Conservation (phyloP, 805 yeast genomes). For the Dipodascopsis uninucleata region DNA sequence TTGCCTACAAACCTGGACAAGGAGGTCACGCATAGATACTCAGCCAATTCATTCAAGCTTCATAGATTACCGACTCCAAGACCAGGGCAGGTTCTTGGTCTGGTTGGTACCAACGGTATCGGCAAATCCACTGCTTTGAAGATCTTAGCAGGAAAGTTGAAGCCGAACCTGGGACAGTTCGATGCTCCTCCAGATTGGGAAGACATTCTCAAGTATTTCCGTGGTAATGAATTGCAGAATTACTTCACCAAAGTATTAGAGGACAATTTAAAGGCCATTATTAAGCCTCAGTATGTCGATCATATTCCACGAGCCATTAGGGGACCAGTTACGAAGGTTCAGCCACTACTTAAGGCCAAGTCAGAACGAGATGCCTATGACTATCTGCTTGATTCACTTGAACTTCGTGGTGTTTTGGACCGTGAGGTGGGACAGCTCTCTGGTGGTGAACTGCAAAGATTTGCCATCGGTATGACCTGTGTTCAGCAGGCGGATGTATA, state of each 20-base stretch:
- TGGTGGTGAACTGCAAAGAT: slow-evolving; percentile 98
- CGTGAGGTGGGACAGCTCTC: slow-evolving; percentile 89
- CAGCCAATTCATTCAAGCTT: slow-evolving; percentile 95
- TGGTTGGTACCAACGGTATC: slow-evolving; percentile 98
- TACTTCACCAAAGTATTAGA: slow-evolving; percentile 91
- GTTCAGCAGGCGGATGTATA: slow-evolving; percentile 92
- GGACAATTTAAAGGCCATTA: slow-evolving; percentile 91
- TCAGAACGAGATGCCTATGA: slow-evolving; percentile 71
- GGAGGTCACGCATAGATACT: slow-evolving; percentile 94
- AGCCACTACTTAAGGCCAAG: slow-evolving; percentile 72
- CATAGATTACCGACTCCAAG: slow-evolving; percentile 98
- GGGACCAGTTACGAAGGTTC: slow-evolving; percentile 83
- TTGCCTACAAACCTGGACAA: slow-evolving; percentile 90
- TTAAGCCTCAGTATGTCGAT: slow-evolving; percentile 98
- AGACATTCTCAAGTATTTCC: slow-evolving; percentile 81
- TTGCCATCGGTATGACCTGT: slow-evolving; percentile 96
- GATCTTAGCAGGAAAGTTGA: slow-evolving; percentile 94
- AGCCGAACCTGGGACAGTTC: slow-evolving; percentile 89
- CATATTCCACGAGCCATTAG: slow-evolving; percentile 94
- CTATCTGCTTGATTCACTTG: slow-evolving; percentile 63
- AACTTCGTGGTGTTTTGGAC: slow-evolving; percentile 67
- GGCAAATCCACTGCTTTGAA: slow-evolving; percentile 97
- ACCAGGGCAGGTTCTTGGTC: slow-evolving; percentile 97
- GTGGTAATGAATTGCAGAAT: slow-evolving; percentile 97
- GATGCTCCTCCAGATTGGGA: slow-evolving; percentile 99